Percentiles rank a stretch among this genome's conserved stretches.
phyloP scores from a whole-genome alignment of 2,329 filamentous ascomycete species.

The Aspergillus neoniger region DNA sequence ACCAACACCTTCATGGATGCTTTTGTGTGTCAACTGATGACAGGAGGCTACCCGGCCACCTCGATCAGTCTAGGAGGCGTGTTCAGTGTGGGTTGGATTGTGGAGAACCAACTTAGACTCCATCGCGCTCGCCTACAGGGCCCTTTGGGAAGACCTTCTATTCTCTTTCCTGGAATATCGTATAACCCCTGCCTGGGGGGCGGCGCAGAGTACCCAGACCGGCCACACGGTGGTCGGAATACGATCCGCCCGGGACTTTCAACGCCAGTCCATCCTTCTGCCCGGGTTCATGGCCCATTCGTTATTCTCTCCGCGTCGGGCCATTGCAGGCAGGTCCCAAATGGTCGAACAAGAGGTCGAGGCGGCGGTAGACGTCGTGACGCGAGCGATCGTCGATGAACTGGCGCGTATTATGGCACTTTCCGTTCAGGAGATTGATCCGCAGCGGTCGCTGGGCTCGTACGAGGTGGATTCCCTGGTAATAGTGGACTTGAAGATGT shows the following conservation, averaged over 20 bases:
- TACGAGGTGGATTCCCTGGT: slow-evolving; percentile 34
- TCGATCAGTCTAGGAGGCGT: slow-evolving; percentile 8
- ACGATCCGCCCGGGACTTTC: neutral
- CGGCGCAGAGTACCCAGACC: neutral
- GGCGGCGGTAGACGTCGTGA: neutral
- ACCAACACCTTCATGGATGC: slow-evolving; percentile 40
- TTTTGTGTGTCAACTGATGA: neutral
- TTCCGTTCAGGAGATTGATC: neutral
- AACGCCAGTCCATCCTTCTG: neutral
- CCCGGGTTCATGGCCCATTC: neutral
- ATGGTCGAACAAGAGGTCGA: neutral
- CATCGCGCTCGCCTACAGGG: neutral
- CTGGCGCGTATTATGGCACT: neutral
- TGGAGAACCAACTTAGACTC: neutral
- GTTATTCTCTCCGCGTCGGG: neutral
- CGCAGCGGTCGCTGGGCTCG: neutral
- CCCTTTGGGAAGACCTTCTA: neutral
- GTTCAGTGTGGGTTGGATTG: neutral
- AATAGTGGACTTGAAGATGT: slow-evolving; percentile 35
- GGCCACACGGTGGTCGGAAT: neutral
- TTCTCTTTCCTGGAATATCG: neutral
- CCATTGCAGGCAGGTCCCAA: neutral
- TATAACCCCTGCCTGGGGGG: neutral
- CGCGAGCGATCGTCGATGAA: neutral
- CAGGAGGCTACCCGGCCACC: neutral